These are phyloP conservation scores for Durusdinium trenchii DNA, from an alignment of 73 alveolate genomes.

Conservation along the genomic window DNA sequence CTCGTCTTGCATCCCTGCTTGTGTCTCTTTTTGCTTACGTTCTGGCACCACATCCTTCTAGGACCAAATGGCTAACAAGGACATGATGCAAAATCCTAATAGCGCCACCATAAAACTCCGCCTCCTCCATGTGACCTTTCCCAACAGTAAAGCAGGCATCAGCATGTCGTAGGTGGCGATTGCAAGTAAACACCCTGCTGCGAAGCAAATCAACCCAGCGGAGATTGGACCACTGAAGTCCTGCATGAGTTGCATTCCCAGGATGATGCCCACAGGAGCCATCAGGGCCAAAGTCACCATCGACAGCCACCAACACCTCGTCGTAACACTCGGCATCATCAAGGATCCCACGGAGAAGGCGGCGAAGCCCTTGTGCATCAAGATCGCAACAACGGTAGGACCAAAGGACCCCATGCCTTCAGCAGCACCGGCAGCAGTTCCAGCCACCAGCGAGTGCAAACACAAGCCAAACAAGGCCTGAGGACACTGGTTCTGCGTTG, in stretches of 20 bases:
- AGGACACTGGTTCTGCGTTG: no score
- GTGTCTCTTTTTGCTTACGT: no score
- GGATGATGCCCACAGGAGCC: constrained; percentile 50
- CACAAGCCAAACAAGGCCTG: constrained; percentile 48
- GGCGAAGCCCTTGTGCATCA: constrained; percentile 55
- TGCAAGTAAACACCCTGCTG: constrained; percentile 38
- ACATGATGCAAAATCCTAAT: constrained; percentile 43
- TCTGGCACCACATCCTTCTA: no score
- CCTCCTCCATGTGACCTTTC: constrained; percentile 45
- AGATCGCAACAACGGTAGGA: constrained; percentile 16
- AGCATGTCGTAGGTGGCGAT: constrained; percentile 81
- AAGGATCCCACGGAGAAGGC: constrained; percentile 49
- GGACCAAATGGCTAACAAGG: constrained; percentile 76
- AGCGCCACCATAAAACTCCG: constrained; percentile 53
- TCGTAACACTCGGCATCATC: not conserved
- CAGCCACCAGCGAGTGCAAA: constrained; percentile 36
- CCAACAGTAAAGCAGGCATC: constrained; percentile 44
- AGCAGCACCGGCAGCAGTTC: constrained; percentile 64
- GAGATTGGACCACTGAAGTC: constrained; percentile 16
- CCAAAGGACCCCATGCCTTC: not conserved
- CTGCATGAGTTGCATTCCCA: not conserved
- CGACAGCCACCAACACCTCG: constrained; percentile 23
- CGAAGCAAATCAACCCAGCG: constrained; percentile 44
- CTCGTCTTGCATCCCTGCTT: no score
- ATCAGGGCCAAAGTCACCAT: not conserved